Base-by-base conservation (phyloP, 2,329 filamentous ascomycete genomes). In the Aspergillus sergii region DNA sequence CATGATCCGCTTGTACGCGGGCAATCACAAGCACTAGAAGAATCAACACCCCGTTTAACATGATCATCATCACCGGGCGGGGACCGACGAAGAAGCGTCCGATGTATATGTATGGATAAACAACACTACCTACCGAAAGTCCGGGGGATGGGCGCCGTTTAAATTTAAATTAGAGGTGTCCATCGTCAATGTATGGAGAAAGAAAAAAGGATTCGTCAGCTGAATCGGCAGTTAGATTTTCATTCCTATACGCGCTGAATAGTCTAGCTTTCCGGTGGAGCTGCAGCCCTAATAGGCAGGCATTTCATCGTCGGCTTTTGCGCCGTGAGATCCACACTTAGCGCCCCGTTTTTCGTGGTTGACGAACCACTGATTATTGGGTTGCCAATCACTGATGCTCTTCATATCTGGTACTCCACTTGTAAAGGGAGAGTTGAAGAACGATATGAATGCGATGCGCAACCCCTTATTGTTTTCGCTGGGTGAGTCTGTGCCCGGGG, bases 1-100 rank as follows among this genome's bases (percentile, higher is more conserved):
- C 62, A 14, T 56, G 28, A 36, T 68, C 65, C 26, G 67, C 68
- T n/a, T 57, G 45, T 19, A 45, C 53, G 4, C 16, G 19, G 9
- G 30, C 9, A 12, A 32, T 11, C 14, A 32, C 16, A 32, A 51
- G 28, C 28, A 19, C 19, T n/a, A 51, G 28, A n/a, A 51, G 48
- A 32, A 51, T 51, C 45, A 48, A 26, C 23, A 48, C 21, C 21
- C 23, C 45, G 21, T 48, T 23, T 16, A 48, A 26, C 45, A 48
- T 48, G 50, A 28, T 46, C 23, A 36, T 60, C 59, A 57, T 53
- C 56, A 60, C 55, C 41, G 51, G 43, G 11, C 9, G 45, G 12
- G 19, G 21, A 6, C 21, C 21, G 21, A 48, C 45, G 45, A 48
- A 26, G 12, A 48, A 26, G 9, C 10, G 21, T 12, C 21, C 10